These are phyloP conservation scores for Pseudogymnoascus sp. DNA, from an alignment of 2,329 filamentous ascomycete genomes.

Conservation along the genomic window DNA sequence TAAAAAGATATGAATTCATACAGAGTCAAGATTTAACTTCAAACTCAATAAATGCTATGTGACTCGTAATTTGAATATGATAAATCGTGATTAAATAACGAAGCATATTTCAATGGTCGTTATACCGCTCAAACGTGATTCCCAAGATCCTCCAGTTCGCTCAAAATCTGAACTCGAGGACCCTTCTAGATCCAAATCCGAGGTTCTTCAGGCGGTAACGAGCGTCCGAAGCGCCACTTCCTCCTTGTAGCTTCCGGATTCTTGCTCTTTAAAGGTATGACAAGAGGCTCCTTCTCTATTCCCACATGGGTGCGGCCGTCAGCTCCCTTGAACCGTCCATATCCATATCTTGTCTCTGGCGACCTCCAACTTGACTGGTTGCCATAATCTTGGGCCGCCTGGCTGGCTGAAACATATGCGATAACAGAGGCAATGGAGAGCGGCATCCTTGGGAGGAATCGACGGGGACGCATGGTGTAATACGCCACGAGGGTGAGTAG, in stretches of 20 bases:
- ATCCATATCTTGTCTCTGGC: slow-evolving; percentile 34
- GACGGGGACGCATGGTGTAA: slow-evolving; percentile 36
- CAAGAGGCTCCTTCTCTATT: slow-evolving; percentile 42
- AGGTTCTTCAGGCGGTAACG: slow-evolving; percentile 12
- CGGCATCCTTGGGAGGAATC: slow-evolving; percentile 44
- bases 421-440: slow-evolving; percentile 42
- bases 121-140: too few relatives aligned
- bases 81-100: neutral
- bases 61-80: neutral
- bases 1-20: slow-evolving; percentile 9
- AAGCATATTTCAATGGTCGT: too few relatives aligned
- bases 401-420: slow-evolving; percentile 41
- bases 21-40: neutral
- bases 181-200: slow-evolving; percentile 17
- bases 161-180: neutral
- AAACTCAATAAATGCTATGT: neutral
- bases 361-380: neutral
- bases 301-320: slow-evolving; percentile 44
- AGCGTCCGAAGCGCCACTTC: neutral
- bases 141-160: too few relatives aligned
- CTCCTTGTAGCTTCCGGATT: slow-evolving; percentile 18
- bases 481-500: slow-evolving; percentile 35
- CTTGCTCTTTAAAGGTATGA: slow-evolving; percentile 27
- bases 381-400: slow-evolving; percentile 31
- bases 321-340: slow-evolving; percentile 41